phyloP scores from a whole-genome alignment of 192 early-diverging fungal genomes.

The Linnemannia exigua region DNA sequence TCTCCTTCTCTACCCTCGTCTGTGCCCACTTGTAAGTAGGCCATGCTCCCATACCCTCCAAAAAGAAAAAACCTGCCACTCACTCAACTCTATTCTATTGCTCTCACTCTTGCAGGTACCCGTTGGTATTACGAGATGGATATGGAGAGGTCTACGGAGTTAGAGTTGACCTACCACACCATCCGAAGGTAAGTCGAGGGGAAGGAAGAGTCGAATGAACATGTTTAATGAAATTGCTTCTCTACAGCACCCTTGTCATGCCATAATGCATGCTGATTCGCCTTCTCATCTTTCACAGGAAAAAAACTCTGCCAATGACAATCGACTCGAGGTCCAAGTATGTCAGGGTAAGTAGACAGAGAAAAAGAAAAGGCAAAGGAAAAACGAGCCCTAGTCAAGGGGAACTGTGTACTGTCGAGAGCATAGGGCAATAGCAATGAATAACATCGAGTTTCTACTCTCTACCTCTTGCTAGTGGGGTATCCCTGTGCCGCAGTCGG shows the following conservation, averaged over 20 bases:
- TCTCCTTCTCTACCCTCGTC: neutral
- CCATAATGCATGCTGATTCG: neutral
- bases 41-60: too few species aligned
- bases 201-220: neutral
- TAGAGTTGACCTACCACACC: neutral
- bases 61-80: too few species aligned
- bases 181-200: neutral
- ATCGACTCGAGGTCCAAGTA: neutral
- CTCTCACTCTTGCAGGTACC: neutral
- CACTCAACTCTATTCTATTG: neutral
- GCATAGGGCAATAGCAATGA: too few species aligned
- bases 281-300: neutral
- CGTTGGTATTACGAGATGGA: neutral
- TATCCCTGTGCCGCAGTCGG: slow-evolving; percentile 4
- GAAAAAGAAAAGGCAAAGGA: neutral
- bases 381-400: too few species aligned
- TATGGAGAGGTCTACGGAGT: neutral
- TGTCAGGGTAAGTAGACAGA: neutral
- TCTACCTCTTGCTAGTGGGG: neutral
- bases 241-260: neutral
- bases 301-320: neutral
- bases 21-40: neutral
- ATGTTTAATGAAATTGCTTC: neutral
- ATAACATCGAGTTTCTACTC: neutral
- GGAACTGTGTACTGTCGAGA: too few species aligned